Base-by-base conservation (phyloP, 495 filamentous ascomycete species). In the Hypoxylon lienhwacheense region DNA sequence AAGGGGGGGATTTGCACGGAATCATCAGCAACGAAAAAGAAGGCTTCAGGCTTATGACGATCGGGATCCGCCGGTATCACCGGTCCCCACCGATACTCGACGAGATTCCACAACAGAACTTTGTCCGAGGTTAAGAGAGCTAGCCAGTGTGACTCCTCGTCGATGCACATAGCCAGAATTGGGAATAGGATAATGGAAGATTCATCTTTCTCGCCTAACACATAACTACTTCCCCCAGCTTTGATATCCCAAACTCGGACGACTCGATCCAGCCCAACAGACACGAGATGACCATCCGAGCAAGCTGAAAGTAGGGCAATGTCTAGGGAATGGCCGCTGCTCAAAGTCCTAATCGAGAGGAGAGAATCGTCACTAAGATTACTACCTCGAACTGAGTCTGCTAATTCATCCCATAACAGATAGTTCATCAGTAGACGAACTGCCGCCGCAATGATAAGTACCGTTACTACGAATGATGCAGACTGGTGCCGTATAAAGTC, bases 371-470 rank as follows among this genome's bases (percentile, higher is more conserved):
- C 74, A 14, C 78, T 72, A 5, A 72, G 58, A 17, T 75, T 67
- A 4, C 68, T 61, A 16, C 42, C 39, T 14, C 64, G 61, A 7
- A 51, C 42, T 8, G 50, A 56, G 0, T 72, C 57, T 17, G 68
- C 71, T 15, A 74, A 51, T 44, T 79, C 75, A 36, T 81, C 79
- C 65, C 77, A 80, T 7, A 86, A 70, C 7, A 90, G 72, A 52
- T 83, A 81, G 47, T 83, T 86, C 73, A 86, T 87, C 26, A 89
- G 69, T 15, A 87, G 49, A 2, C 78, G 77, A 24, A 89, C 72
- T 7, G 76, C 73, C 8, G 78, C 78, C 0, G 83, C 63, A n/a
- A 80, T 60, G 19, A 82, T 66, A 21, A 84, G 45, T 7, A 88
- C 57, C 5, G 73, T 71, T 4, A 85, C 60, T 17, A 79, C 28